These are phyloP conservation scores for Panellus pusillus DNA, from an alignment of 768 basidiomycete species.

Conservation along the genomic window DNA sequence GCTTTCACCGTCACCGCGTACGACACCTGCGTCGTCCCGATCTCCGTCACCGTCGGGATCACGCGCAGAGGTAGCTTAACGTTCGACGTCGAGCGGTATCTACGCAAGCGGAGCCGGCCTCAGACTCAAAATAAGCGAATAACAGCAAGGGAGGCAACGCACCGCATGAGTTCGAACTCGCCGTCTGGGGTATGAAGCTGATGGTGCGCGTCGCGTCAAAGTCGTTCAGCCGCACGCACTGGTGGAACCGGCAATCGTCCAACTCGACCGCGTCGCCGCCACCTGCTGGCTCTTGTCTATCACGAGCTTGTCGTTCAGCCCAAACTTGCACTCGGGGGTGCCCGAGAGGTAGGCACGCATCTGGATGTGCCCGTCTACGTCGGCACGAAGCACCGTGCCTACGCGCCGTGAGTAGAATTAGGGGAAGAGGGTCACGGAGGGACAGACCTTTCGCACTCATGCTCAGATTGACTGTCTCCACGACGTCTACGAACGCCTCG, in stretches of 20 bases:
- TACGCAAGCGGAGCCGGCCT: constrained; percentile 28
- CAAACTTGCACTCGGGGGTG: constrained; percentile 98
- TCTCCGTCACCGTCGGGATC: constrained; percentile 89
- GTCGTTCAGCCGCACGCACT: constrained; percentile 93
- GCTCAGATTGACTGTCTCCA: constrained; percentile 92
- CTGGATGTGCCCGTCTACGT: constrained; percentile 96
- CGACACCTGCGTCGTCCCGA: constrained; percentile 88
- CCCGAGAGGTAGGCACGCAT: constrained; percentile 98
- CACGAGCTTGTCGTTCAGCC: constrained; percentile 96
- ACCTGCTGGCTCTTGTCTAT: constrained; percentile 81
- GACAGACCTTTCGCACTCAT: constrained; percentile 93
- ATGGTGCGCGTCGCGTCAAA: constrained; percentile 94
- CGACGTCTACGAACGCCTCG: constrained; percentile 99
- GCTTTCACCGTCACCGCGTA: constrained; percentile 88
- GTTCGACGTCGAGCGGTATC: constrained; percentile 95
- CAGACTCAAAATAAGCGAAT: not conserved
- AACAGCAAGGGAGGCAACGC: constrained; percentile 26
- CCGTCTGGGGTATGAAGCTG: constrained; percentile 98
- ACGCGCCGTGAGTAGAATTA: not conserved
- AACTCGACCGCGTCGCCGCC: constrained; percentile 84
- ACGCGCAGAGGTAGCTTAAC: constrained; percentile 92
- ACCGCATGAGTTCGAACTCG: constrained; percentile 98
- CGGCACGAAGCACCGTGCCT: constrained; percentile 92
- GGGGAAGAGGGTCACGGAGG: not conserved
- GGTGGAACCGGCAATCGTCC: constrained; percentile 98